These are phyloP conservation scores for Mycena albidolilacea DNA, from an alignment of 768 basidiomycete genomes.

Conservation along the genomic window DNA sequence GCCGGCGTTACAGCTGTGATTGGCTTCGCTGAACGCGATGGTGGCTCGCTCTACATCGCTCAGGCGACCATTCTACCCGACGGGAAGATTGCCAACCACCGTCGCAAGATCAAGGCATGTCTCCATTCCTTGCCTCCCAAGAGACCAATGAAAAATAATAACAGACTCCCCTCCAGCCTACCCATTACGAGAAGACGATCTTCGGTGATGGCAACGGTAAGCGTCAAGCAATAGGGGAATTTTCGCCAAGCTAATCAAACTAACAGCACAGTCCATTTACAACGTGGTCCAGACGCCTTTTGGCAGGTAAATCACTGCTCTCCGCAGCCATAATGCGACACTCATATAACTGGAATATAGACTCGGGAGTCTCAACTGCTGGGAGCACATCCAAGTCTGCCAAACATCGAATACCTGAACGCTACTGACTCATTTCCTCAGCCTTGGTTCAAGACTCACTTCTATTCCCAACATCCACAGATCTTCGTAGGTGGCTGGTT, in stretches of 20 bases:
- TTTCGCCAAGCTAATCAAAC: neutral
- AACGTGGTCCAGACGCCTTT: slow-evolving; percentile 49
- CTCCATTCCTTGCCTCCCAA: slow-evolving; percentile 6
- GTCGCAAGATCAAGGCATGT: slow-evolving; percentile 50
- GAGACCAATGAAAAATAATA: slow-evolving; percentile 26
- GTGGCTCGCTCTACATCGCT: slow-evolving; percentile 43
- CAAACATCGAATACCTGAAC: neutral
- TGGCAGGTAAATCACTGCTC: slow-evolving; percentile 33
- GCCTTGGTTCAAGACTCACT: slow-evolving; percentile 50
- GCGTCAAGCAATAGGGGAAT: neutral
- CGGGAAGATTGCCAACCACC: slow-evolving; percentile 48
- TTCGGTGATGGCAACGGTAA: slow-evolving; percentile 50
- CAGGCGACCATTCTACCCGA: slow-evolving; percentile 47
- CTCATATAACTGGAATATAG: slow-evolving; percentile 18
- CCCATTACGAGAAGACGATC: slow-evolving; percentile 50
- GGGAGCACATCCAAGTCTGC: slow-evolving; percentile 48
- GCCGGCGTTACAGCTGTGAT: slow-evolving; percentile 46
- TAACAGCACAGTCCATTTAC: slow-evolving; percentile 47
- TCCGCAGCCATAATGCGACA: neutral
- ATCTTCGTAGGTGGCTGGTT: slow-evolving; percentile 51
- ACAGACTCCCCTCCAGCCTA: slow-evolving; percentile 43
- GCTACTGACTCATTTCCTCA: slow-evolving; percentile 22
- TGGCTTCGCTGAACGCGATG: slow-evolving; percentile 49
- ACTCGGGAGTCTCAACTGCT: slow-evolving; percentile 49
- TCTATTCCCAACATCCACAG: slow-evolving; percentile 50